Conservation (phyloP, 2,329 filamentous ascomycete genomes). For the Pseudovirgaria hyperparasitica region DNA sequence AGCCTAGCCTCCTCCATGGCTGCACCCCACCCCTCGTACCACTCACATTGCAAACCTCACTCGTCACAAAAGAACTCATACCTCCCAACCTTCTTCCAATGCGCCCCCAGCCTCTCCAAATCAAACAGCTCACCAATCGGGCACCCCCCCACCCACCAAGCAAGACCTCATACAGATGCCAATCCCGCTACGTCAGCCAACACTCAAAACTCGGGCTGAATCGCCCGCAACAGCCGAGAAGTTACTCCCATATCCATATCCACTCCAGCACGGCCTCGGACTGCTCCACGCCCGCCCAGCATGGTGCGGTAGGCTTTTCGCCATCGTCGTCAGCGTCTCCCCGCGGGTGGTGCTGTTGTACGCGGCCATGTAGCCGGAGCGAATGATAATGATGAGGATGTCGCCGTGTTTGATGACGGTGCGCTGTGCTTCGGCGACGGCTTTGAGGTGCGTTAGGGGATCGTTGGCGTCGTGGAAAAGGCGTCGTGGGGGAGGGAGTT, state of each 20-base stretch:
- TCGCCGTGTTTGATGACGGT: conserved; percentile 14
- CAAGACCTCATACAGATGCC: conserved; percentile 7
- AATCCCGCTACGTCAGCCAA: conserved; percentile 23
- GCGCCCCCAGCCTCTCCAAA: conserved; percentile 15
- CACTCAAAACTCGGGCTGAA: conserved; percentile 43
- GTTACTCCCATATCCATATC: no score
- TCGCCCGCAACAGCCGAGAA: conserved; percentile 53
- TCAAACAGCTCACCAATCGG: conserved; percentile 24
- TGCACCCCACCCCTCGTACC: no score
- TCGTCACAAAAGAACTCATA: conserved; percentile 37
- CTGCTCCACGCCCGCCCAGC: conserved; percentile 6
- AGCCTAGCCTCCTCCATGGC: no score
- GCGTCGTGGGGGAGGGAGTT: no score
- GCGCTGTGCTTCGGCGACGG: conserved; percentile 9
- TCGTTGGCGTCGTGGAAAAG: no score
- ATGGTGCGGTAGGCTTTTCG: conserved; percentile 4
- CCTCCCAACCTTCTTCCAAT: conserved; percentile 14
- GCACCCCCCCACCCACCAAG: conserved; percentile 18
- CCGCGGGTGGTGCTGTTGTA: conserved; percentile 5
- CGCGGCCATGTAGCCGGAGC: conserved; percentile 13
- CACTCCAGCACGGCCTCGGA: conserved; percentile 40
- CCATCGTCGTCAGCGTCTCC: conserved; percentile 5
- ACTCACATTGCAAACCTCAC: conserved; percentile 41
- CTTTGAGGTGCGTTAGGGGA: conserved; percentile 9
- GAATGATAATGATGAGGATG: conserved; percentile 19